phyloP scores from a whole-genome alignment of 1,284 basidiomycete genomes.

The Coniferiporia weirii region DNA sequence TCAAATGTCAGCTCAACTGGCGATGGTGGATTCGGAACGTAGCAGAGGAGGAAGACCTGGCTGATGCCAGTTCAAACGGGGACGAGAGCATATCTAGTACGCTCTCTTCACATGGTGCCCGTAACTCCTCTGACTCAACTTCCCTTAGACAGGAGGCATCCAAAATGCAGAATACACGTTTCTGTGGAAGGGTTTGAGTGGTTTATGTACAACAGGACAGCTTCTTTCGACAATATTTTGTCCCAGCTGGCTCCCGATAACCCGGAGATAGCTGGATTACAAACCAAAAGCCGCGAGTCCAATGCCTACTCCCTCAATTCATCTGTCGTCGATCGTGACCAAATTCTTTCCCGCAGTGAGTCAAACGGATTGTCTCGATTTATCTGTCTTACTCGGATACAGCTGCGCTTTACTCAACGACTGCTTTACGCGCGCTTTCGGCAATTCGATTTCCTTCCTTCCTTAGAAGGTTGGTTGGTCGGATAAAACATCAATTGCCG shows the following conservation, averaged over 20 bases:
- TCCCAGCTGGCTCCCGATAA: conserved; percentile 56
- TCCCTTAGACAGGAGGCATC: neutral
- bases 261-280: conserved; percentile 18
- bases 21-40: conserved; percentile 84
- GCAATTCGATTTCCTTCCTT: conserved; percentile 38
- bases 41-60: conserved; percentile 59
- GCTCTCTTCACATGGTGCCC: neutral
- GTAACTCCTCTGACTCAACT: neutral
- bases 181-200: conserved; percentile 82
- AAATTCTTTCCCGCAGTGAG: neutral
- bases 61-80: conserved; percentile 19
- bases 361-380: neutral
- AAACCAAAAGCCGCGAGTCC: conserved; percentile 12
- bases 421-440: conserved; percentile 27
- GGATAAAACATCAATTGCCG: conserved; percentile 58
- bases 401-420: conserved; percentile 26
- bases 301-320: neutral
- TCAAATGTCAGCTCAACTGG: conserved; percentile 85
- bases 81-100: conserved; percentile 18
- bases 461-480: conserved; percentile 40
- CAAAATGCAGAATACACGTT: conserved; percentile 66
- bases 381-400: conserved; percentile 21
- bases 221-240: conserved; percentile 82
- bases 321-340: neutral
- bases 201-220: conserved; percentile 86